These are phyloP conservation scores for Olyra latifolia DNA, from an alignment of 176 grass and related monocot genomes.

Conservation along the genomic window DNA sequence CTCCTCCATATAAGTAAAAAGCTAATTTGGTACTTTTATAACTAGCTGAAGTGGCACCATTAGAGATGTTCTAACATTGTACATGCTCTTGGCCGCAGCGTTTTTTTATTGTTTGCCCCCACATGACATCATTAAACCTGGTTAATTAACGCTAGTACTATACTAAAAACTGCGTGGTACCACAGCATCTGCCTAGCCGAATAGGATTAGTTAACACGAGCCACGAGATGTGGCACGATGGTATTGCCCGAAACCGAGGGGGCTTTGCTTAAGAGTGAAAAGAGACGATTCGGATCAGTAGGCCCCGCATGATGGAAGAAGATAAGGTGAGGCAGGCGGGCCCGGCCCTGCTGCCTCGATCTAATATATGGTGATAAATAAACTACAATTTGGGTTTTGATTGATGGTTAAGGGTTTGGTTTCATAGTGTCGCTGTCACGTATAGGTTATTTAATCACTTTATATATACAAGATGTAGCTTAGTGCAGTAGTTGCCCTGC, in stretches of 20 bases:
- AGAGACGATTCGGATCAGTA: background rate
- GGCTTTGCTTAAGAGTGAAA: conserved; percentile 16
- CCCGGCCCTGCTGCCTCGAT: background rate
- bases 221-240: background rate
- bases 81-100: too few species aligned
- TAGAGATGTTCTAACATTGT: too few species aligned
- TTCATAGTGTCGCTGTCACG: conserved; percentile 17
- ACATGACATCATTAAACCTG: conserved; percentile 21
- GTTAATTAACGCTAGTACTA: background rate
- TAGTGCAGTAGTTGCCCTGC: background rate
- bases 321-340: conserved; percentile 42
- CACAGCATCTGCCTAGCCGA: background rate
- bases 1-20: too few species aligned
- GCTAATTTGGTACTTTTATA: too few species aligned
- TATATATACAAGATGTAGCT: background rate
- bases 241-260: background rate
- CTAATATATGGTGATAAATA: conserved; percentile 29
- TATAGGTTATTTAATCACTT: background rate
- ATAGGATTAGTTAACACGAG: background rate
- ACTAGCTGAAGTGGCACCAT: too few species aligned
- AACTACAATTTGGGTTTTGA: conserved; percentile 7
- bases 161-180: background rate
- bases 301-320: conserved; percentile 50
- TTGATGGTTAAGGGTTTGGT: conserved; percentile 20
- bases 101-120: background rate